Evolutionary conservation across 495 filamentous ascomycete genomes (phyloP).

Genomic region (Penicillium bovifimosum): DNA sequence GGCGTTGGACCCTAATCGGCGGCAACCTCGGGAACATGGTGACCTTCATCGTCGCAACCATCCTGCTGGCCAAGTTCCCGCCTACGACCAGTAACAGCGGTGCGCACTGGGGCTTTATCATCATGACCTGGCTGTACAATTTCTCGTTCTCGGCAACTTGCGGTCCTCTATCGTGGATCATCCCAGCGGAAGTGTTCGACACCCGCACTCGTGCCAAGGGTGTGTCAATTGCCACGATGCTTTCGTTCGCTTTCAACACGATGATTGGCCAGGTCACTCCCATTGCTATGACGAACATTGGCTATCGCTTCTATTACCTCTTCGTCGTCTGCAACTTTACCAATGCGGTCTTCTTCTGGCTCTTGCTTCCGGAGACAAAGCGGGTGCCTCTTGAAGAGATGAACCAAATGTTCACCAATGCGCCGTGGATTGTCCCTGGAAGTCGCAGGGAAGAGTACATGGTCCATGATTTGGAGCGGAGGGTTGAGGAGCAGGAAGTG

Average conservation of each 20-base stretch:
- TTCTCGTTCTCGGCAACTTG: slow-evolving; percentile 61
- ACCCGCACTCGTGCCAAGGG: slow-evolving; percentile 61
- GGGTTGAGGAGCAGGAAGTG: slow-evolving; percentile 34
- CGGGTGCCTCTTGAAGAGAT: slow-evolving; percentile 64
- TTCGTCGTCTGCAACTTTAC: slow-evolving; percentile 52
- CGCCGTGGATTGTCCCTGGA: slow-evolving; percentile 58
- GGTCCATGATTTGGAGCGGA: slow-evolving; percentile 35
- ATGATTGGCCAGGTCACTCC: slow-evolving; percentile 68
- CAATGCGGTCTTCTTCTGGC: slow-evolving; percentile 60
- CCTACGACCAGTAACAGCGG: slow-evolving; percentile 43
- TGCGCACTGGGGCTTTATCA: slow-evolving; percentile 70
- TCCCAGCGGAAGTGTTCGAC: slow-evolving; percentile 67
- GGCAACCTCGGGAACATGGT: slow-evolving; percentile 62
- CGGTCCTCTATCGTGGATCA: slow-evolving; percentile 58
- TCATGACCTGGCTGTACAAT: slow-evolving; percentile 67
- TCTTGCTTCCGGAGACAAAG: slow-evolving; percentile 58
- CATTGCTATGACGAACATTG: slow-evolving; percentile 48
- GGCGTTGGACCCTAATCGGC: slow-evolving; percentile 58
- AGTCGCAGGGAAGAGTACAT: slow-evolving; percentile 33
- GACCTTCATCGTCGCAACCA: slow-evolving; percentile 47
- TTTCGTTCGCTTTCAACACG: slow-evolving; percentile 64
- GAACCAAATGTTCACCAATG: slow-evolving; percentile 64
- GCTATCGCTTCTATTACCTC: slow-evolving; percentile 51
- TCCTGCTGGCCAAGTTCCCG: slow-evolving; percentile 53
- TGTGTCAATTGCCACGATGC: slow-evolving; percentile 62